These are phyloP conservation scores for Candida xyloterini DNA, from an alignment of 805 yeast genomes.

Conservation along the genomic window DNA sequence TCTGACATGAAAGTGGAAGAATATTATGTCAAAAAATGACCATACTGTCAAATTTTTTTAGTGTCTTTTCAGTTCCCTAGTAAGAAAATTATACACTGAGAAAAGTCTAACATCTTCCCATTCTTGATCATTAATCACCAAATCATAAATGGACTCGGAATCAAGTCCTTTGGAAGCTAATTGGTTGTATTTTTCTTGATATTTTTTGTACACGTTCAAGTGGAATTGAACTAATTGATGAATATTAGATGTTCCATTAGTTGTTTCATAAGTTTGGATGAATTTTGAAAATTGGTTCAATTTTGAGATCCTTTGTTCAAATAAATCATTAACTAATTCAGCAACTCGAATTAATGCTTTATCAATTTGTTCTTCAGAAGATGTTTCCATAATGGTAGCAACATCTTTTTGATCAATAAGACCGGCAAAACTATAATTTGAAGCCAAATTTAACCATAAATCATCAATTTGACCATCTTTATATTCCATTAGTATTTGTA, in stretches of 20 bases:
- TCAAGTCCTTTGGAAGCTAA: background rate
- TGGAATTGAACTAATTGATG: conserved; percentile 19
- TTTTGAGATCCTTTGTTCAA: conserved; percentile 8
- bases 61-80: conserved; percentile 8
- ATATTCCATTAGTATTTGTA: conserved; percentile 36
- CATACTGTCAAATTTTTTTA: conserved; percentile 3
- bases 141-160: conserved; percentile 16
- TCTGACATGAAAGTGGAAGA: conserved; percentile 13
- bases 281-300: conserved; percentile 14
- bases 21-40: conserved; percentile 9
- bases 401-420: conserved; percentile 26
- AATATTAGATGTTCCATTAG: conserved; percentile 18
- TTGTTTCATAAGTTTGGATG: conserved; percentile 21
- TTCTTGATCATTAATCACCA: conserved; percentile 18
- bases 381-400: conserved; percentile 16
- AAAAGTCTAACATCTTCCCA: conserved; percentile 23
- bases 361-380: conserved; percentile 16
- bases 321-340: conserved; percentile 13
- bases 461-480: conserved; percentile 17
- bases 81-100: conserved; percentile 25
- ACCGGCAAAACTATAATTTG: conserved; percentile 34
- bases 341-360: conserved; percentile 14
- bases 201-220: conserved; percentile 12
- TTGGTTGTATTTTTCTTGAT: conserved; percentile 4
- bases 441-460: conserved; percentile 29